Evolutionary conservation across 495 filamentous ascomycete genomes (phyloP).

Genomic region (Parathielavia hyrcaniae): DNA sequence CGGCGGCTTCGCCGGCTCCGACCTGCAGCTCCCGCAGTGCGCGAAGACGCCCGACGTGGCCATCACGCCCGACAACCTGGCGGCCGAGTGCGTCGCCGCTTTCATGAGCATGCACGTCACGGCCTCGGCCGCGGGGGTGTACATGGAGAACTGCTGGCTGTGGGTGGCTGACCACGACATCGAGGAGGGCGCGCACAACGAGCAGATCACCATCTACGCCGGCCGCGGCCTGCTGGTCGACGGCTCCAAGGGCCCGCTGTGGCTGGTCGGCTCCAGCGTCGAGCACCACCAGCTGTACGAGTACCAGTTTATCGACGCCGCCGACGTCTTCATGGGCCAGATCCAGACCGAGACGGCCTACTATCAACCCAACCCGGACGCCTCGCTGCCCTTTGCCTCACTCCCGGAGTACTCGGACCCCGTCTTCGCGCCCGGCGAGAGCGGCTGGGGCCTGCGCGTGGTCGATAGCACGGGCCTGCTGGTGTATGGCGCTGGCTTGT

Average conservation of each 20-base stretch:
- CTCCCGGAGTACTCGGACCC: constrained; percentile 63
- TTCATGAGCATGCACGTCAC: constrained; percentile 67
- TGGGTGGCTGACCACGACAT: constrained; percentile 73
- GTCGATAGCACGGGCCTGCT: constrained; percentile 49
- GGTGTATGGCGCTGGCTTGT: constrained; percentile 62
- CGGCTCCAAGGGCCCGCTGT: constrained; percentile 47
- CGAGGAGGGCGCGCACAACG: constrained; percentile 50
- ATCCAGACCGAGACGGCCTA: constrained; percentile 78
- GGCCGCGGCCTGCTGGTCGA: constrained; percentile 63
- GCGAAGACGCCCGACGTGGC: constrained; percentile 51
- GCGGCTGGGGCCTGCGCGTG: constrained; percentile 51
- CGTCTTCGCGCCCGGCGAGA: constrained; percentile 48
- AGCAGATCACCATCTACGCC: constrained; percentile 63
- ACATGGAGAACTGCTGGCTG: constrained; percentile 63
- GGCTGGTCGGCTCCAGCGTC: constrained; percentile 49
- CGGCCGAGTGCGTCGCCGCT: constrained; percentile 56
- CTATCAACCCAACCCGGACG: constrained; percentile 62
- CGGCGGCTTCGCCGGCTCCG: constrained; percentile 71
- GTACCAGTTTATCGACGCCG: constrained; percentile 64
- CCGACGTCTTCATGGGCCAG: constrained; percentile 60
- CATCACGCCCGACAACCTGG: constrained; percentile 37
- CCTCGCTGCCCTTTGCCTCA: constrained; percentile 57
- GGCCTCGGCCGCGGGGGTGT: constrained; percentile 45
- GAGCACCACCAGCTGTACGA: constrained; percentile 76
- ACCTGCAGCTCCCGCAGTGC: constrained; percentile 66